Evolutionary conservation across 495 filamentous ascomycete species (phyloP), one percentile per base, ranked within the genome.

Genomic region (Amniculicola lignicola): DNA sequence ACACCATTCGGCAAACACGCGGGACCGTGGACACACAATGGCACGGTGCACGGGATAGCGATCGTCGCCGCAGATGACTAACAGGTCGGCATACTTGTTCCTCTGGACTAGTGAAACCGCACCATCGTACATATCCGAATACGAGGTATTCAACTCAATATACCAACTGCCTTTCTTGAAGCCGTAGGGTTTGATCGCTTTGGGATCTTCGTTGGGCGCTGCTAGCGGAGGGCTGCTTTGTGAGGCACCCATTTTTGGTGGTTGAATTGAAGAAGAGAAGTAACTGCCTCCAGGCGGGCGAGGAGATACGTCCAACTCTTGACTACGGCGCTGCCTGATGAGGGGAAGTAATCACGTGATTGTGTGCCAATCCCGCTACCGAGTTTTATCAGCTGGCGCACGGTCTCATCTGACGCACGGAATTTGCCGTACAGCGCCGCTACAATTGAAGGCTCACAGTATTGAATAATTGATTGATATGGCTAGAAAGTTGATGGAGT

Each of bases 41-140:
- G 60, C 54, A 28, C 60, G 49, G 19, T 63, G 60, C 11, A 63
- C 60, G n/a, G 54, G 60, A 28, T 54, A 63, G 6, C 54, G 41
- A 33, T 63, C 54, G 14, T 25, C 24, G 12, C 48, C 60, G 45
- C 47, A 59, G 21, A 59, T 51, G 33, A 59, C 22, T 2, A 55
- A 16, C 15, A 54, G 48, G 41, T 63, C 54, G 4, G 60, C 42
- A 21, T 59, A 63, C 40, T 63, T 63, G 42, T 63, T 63, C 9
- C 51, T 24, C 15, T 58, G 36, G n/a, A 55, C 41, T 1, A 63
- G 48, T 21, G 45, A 48, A 6, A 63, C 29, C 4, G 50, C 50
- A 1, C 60, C 60, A 14, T 43, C 41, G 27, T 63, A 63, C 4
- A 54, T 24, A 5, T 41, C 45, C 1, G 25, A 15, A 25, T 48